A percentile compares a stretch with the other conserved stretches of the same genome.
These are phyloP conservation scores for Aegilops sharonensis DNA, from an alignment of 176 grass and related monocot genomes.

Conservation along the genomic window DNA sequence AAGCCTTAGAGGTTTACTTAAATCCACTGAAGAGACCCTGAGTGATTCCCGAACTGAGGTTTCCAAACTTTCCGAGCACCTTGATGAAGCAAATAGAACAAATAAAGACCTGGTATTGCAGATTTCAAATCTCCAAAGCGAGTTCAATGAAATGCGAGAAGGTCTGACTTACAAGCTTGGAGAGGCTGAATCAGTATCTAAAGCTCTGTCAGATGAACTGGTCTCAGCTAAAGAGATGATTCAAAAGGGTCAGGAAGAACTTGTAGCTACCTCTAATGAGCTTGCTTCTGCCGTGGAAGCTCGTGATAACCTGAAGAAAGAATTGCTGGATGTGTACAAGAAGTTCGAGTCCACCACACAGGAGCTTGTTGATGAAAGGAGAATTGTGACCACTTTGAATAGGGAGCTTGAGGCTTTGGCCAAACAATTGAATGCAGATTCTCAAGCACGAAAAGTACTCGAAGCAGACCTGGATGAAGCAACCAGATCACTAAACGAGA, in stretches of 20 bases:
- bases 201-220: slow-evolving; percentile 72
- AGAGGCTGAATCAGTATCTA: slow-evolving; percentile 64
- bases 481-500: slow-evolving; percentile 88
- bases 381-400: slow-evolving; percentile 63
- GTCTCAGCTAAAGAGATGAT: slow-evolving; percentile 66
- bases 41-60: slow-evolving; percentile 53
- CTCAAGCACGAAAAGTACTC: slow-evolving; percentile 69
- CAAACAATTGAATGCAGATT: slow-evolving; percentile 75
- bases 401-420: slow-evolving; percentile 73
- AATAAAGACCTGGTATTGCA: slow-evolving; percentile 67
- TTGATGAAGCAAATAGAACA: slow-evolving; percentile 59
- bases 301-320: slow-evolving; percentile 75
- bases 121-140: slow-evolving; percentile 62
- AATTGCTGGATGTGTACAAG: slow-evolving; percentile 83
- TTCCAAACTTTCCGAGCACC: slow-evolving; percentile 62
- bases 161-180: slow-evolving; percentile 56
- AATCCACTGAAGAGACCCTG: slow-evolving; percentile 60
- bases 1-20: slow-evolving; percentile 59
- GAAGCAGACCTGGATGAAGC: slow-evolving; percentile 89
- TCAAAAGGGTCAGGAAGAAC: slow-evolving; percentile 61
- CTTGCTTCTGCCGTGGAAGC: slow-evolving; percentile 55
- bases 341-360: slow-evolving; percentile 74
- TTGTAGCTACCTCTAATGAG: slow-evolving; percentile 57
- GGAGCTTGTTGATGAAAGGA: slow-evolving; percentile 83
- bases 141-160: slow-evolving; percentile 58